Evolutionary conservation across 2,329 filamentous ascomycete species (phyloP), one percentile per base, ranked within the genome.

Genomic region (Botrytis paeoniae): DNA sequence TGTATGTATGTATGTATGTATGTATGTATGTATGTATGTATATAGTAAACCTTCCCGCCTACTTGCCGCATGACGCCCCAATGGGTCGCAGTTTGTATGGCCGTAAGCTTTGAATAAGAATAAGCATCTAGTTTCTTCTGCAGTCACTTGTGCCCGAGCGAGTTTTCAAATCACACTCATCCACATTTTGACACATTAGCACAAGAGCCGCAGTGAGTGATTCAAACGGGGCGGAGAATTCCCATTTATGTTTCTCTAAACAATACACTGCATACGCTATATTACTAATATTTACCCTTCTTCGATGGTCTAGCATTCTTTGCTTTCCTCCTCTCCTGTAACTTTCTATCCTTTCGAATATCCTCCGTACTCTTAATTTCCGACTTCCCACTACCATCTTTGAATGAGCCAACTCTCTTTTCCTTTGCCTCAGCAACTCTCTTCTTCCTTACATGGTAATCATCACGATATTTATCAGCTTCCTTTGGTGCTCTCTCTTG

Each of bases 371-470:
- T 92, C 85, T 92, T 94, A 80, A 98, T 84, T 85, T 98, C 95
- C 80, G 86, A 84, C 81, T 91, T 95, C 72, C 92, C 92, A 78
- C 86, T 87, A 45, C 91, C 90, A 77, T 94, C 92, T 81, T 85
- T 89, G 84, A 91, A 95, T 75, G 89, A 87, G 69, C 92, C 93
- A 43, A 94, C 83, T 32, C 92, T 86, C 85, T 94, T 94, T 85
- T 98, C 93, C 83, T 92, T 92, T 63, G 95, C 95, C 80, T 94
- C 94, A 25, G 90, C 89, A 29, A 96, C 91, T 80, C 93, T 91
- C 90, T 95, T 95, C 90, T 96, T 97, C 84, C 93, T 91, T 81
- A 91, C 90, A 76, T 97, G 87, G 83, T 93, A 99, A 83, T 99
- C 95, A 82, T 95, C 94, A 75, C 96, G 88, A 83, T 89, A 95